Evolutionary conservation across 1,284 basidiomycete species (phyloP), one percentile per base, ranked within the genome.

Genomic region (Leccinum pseudoinsigne): DNA sequence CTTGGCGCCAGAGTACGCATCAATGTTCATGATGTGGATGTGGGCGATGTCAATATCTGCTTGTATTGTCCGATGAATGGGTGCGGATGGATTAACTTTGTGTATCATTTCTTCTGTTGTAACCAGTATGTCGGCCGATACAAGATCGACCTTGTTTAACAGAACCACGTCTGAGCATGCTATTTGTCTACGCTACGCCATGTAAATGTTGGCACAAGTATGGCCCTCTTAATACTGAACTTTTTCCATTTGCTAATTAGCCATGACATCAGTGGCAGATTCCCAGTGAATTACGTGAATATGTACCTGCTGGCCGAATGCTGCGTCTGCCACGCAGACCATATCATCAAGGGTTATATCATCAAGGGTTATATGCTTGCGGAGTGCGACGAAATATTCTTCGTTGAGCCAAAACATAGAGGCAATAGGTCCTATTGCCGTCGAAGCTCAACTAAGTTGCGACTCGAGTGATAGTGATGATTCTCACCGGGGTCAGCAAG

Each of bases 361-460:
- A 28, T 28, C 28, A 28, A 97, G 81, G 11, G 83, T 78, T 61
- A 95, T 93, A 65, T 93, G 88, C 65, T 79, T 82, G 3, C 89
- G 84, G 1, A 93, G 78, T 1, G 89, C 87, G 18, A 74, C 82
- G 0, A 90, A 86, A 74, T 87, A 94, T 71, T 95, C 94, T 73
- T 97, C 94, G 71, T 97, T 97, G 31, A 88, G 86, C 95, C 95
- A 97, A 73, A 97, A 95, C 77, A 91, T 88, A 2, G 88, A 86
- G 0, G 93, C 93, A 61, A 95, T 94, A 1, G 93, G 92, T 9
- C 88, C 90, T 68, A 55, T 57, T 58, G 50, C 42, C 3, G 57
- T 60, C 16, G 1, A 57, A 40, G 57, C 55, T 63, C 58, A 18
- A 55, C 26, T 60, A 36, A 4, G 42, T 58, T 31, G 23, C 31